Evolutionary conservation across 148 eudicot genomes (phyloP).

Genomic region (Nyssa sinensis): DNA sequence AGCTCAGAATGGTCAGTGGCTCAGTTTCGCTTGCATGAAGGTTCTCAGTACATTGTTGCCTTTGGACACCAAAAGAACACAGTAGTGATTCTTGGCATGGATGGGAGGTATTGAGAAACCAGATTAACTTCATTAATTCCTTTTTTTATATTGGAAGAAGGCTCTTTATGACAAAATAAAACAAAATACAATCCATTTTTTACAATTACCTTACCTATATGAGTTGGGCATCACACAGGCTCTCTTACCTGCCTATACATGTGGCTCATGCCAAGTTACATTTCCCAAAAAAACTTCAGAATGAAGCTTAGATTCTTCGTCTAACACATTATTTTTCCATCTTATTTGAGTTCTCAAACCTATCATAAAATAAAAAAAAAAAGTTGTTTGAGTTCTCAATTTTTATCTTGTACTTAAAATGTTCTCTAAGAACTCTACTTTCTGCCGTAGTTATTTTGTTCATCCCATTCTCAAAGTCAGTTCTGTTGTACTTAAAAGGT

Average conservation of each 20-base stretch:
- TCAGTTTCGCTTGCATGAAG: conserved; percentile 58
- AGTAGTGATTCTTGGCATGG: conserved; percentile 58
- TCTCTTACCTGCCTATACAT: neutral
- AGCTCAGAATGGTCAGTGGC: conserved; percentile 74
- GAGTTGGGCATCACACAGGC: neutral
- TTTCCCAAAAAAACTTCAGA: neutral
- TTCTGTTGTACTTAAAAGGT: no score
- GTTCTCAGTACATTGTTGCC: conserved; percentile 46
- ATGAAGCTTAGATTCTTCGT: no score
- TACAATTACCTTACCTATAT: neutral
- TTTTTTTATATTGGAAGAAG: neutral
- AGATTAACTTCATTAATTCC: neutral
- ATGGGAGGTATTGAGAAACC: conserved; percentile 53
- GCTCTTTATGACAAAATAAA: neutral
- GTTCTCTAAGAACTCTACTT: no score
- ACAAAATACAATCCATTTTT: no score
- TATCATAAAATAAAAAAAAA: no score
- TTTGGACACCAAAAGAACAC: conserved; percentile 65
- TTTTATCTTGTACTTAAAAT: no score
- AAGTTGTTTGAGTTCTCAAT: no score
- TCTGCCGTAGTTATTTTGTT: no score
- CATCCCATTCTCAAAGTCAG: no score
- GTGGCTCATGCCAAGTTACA: neutral
- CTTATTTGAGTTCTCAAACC: no score
- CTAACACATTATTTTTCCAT: no score